phyloP scores from a whole-genome alignment of 2,329 filamentous ascomycete genomes.

The Acrodontium crateriforme region DNA sequence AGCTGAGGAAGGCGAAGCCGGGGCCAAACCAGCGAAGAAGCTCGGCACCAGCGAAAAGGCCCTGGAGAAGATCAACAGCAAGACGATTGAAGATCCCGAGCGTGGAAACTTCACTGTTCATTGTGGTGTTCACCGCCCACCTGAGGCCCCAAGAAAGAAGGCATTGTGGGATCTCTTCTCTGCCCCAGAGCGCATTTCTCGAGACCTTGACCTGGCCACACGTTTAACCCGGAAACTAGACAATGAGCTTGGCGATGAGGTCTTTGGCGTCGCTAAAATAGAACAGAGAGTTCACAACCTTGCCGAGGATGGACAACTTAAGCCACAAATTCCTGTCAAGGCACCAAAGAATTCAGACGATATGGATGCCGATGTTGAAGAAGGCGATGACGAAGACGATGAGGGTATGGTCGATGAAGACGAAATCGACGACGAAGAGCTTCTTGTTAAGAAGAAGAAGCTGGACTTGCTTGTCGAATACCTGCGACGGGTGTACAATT shows the following conservation, averaged over 20 bases:
- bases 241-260: conserved; percentile 61
- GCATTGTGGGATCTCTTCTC: conserved; percentile 95
- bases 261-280: conserved; percentile 65
- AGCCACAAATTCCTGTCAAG: conserved; percentile 44
- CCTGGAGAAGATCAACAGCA: conserved; percentile 87
- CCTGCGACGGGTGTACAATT: conserved; percentile 89
- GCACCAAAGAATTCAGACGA: conserved; percentile 44
- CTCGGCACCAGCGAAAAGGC: conserved; percentile 59
- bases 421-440: conserved; percentile 78
- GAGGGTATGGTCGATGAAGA: conserved; percentile 43
- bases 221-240: conserved; percentile 77
- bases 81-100: conserved; percentile 88
- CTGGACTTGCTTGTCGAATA: conserved; percentile 94
- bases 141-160: conserved; percentile 76
- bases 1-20: conserved; percentile 9
- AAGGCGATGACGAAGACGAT: conserved; percentile 53
- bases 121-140: conserved; percentile 87
- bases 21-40: conserved; percentile 18
- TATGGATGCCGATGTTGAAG: conserved; percentile 57
- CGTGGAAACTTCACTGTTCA: conserved; percentile 96
- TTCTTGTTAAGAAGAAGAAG: conserved; percentile 89
- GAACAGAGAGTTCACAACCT: conserved; percentile 78
- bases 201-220: conserved; percentile 71
- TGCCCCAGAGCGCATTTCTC: conserved; percentile 80
- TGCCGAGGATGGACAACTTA: conserved; percentile 60